Evolutionary conservation across 768 basidiomycete species (phyloP), one percentile per base, ranked within the genome.

Genomic region (Cyathus striatus): DNA sequence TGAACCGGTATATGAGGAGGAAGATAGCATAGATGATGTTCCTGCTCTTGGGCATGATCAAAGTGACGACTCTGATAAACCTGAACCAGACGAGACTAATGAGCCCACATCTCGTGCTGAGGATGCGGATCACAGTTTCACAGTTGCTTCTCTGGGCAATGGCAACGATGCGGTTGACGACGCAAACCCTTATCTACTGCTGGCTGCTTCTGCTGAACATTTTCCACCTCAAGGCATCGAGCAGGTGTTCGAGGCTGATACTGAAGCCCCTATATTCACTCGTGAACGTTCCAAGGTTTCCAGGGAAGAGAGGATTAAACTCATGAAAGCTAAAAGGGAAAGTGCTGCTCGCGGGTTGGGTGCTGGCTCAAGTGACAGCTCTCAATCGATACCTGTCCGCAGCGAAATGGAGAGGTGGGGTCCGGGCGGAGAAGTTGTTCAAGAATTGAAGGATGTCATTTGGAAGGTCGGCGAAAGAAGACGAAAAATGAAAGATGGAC

Each of bases 401-500:
- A 45, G 41, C 16, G n/a, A n/a, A n/a, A 53, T 58, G 27, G 80
- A 76, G 59, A 65, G 67, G 44, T 82, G 83, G 82, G 86, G 84
- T 0, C 86, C 84, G 5, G 78, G 79, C 3, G 82, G 80, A 1
- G 88, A 90, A 47, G 86, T 90, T 25, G 86, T 90, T 4, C 80
- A 87, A 57, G 88, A 90, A 58, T 65, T 90, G 49, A 87, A 85
- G 59, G 88, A 90, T 51, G 87, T 90, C 9, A 90, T 90, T 23
- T 87, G 84, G 85, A 84, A 88, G 58, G 88, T 90, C 6, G 76
- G 86, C 23, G 84, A 90, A 62, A 70, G 72, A 53, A 68, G 80
- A 57, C 64, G 83, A 46, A 72, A 70, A 59, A 68, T 83, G 72
- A 30, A 9, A 9, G 27, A 30, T n/a, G 27, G 27, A n/a, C 27